Percentiles rank a stretch among this genome's conserved stretches.
Conservation (phyloP, 2,329 filamentous ascomycete genomes). For the Tolypocladium amazonense region DNA sequence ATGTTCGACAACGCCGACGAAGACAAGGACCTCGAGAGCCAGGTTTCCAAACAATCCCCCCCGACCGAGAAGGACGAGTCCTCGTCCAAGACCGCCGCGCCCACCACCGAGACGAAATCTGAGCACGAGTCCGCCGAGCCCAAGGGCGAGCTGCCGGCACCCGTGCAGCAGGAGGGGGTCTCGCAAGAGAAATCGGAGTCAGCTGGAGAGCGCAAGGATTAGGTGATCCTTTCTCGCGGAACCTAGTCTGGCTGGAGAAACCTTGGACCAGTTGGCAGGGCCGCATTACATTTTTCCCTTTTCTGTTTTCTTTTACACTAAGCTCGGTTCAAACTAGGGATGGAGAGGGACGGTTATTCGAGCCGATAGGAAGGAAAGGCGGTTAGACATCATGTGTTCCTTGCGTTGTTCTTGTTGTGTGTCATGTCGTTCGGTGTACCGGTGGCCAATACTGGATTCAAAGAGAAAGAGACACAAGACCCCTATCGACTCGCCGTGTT, state of each 20-base stretch:
- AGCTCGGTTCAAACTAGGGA: slow-evolving; percentile 1
- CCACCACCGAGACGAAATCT: slow-evolving; percentile 6
- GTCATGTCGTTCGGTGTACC: slow-evolving; percentile 7
- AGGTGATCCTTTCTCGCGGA: slow-evolving; percentile 16
- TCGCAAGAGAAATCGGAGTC: slow-evolving; percentile 13
- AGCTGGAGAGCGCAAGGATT: slow-evolving; percentile 24
- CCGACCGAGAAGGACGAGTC: slow-evolving; percentile 10
- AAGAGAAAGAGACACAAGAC: slow-evolving; percentile 1
- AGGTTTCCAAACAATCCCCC: slow-evolving; percentile 54
- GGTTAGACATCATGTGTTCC: slow-evolving; percentile 10
- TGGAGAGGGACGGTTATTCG: background rate
- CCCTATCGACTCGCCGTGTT: background rate
- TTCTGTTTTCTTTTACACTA: slow-evolving; percentile 2
- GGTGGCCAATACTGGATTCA: slow-evolving; percentile 9
- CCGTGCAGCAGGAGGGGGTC: slow-evolving; percentile 11
- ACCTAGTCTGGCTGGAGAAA: slow-evolving; percentile 4
- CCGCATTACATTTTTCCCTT: background rate
- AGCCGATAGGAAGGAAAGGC: slow-evolving; percentile 3
- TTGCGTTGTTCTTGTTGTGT: slow-evolving; percentile 5
- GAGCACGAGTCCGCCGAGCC: slow-evolving; percentile 6
- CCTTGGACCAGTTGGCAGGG: background rate
- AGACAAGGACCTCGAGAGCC: slow-evolving; percentile 75
- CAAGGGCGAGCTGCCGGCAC: slow-evolving; percentile 1
- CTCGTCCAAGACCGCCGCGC: background rate
- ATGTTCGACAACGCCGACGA: slow-evolving; percentile 86